Conservation (phyloP, 1,284 basidiomycete species). For the Porogramme epimiltina region DNA sequence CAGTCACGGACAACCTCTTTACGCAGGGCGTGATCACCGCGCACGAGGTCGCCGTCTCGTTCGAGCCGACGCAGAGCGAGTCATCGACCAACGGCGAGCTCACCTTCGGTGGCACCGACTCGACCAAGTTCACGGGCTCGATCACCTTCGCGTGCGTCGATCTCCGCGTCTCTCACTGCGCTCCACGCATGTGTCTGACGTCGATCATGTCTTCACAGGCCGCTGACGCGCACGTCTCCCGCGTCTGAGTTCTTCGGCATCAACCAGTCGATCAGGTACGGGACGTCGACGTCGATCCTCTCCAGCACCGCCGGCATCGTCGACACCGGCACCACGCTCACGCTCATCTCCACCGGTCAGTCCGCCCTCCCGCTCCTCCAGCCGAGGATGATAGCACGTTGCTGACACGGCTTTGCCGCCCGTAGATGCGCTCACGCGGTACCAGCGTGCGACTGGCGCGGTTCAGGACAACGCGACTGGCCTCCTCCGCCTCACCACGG, state of each 20-base stretch:
- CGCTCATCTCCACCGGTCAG: constrained; percentile 39
- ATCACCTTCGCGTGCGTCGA: constrained; percentile 47
- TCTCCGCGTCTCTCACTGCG: not conserved
- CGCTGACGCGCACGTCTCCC: constrained; percentile 49
- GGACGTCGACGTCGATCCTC: constrained; percentile 45
- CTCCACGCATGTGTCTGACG: not conserved
- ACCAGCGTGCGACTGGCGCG: constrained; percentile 40
- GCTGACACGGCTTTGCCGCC: not conserved
- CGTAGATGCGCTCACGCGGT: constrained; percentile 35
- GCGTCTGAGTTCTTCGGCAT: constrained; percentile 63
- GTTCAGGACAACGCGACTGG: constrained; percentile 39
- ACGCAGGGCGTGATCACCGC: constrained; percentile 41
- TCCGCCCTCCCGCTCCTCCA: too few species aligned
- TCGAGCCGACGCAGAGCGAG: constrained; percentile 40
- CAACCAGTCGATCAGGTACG: constrained; percentile 58
- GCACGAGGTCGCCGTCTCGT: constrained; percentile 52
- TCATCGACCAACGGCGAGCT: constrained; percentile 45
- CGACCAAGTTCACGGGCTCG: constrained; percentile 43
- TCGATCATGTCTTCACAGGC: constrained; percentile 29
- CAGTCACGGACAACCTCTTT: constrained; percentile 39
- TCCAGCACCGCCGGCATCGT: constrained; percentile 57
- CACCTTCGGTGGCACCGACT: constrained; percentile 52
- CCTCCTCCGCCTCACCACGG: constrained; percentile 39
- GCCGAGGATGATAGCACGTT: too few species aligned
- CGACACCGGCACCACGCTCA: constrained; percentile 53